Evolutionary conservation across 805 yeast genomes (phyloP).

Genomic region (Cyberlindnera sargentensis): DNA sequence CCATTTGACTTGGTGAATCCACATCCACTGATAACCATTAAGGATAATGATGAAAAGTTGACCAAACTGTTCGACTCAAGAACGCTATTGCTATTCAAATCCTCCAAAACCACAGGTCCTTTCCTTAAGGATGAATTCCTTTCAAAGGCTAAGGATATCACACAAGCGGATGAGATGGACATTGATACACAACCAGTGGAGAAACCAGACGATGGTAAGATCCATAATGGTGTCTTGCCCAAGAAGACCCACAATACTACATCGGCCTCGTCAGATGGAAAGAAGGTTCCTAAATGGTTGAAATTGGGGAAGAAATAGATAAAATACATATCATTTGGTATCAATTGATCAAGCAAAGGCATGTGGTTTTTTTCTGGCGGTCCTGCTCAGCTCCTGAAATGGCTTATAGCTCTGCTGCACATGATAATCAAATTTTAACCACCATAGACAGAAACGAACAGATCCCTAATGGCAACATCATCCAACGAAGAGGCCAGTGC

Average conservation of each 20-base stretch:
- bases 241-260: conserved; percentile 2
- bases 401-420: too few relatives aligned
- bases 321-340: not conserved
- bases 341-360: too few relatives aligned
- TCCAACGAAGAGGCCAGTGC: conserved; percentile 34
- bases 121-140: conserved; percentile 25
- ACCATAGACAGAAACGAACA: conserved; percentile 48
- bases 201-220: conserved; percentile 6
- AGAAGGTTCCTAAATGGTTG: conserved; percentile 34
- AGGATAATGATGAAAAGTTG: conserved; percentile 24
- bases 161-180: conserved; percentile 25
- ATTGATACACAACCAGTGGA: conserved; percentile 10
- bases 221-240: conserved; percentile 17
- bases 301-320: conserved; percentile 30
- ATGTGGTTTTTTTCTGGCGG: too few relatives aligned
- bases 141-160: conserved; percentile 26
- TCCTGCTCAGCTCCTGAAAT: too few relatives aligned
- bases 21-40: conserved; percentile 36
- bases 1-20: conserved; percentile 38
- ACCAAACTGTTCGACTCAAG: conserved; percentile 39
- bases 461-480: conserved; percentile 30
- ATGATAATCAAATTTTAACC: conserved; percentile 24
- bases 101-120: conserved; percentile 13
- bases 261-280: conserved; percentile 3
- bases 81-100: conserved; percentile 33